These are phyloP conservation scores for Babesia sp. DNA, from an alignment of 169 alveolate genomes.

Conservation along the genomic window DNA sequence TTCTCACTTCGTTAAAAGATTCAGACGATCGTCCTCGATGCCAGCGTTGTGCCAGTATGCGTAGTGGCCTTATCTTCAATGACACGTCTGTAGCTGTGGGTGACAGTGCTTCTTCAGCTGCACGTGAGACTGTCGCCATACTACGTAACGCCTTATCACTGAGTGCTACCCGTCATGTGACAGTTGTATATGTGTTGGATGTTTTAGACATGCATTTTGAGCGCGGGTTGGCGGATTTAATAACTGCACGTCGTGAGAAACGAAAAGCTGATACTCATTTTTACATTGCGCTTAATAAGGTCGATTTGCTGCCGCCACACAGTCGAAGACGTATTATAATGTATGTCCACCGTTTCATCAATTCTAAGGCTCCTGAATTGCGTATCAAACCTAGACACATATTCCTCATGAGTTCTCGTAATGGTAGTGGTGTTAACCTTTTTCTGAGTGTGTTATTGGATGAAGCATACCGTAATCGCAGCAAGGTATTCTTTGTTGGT, in stretches of 20 bases:
- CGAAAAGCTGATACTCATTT: constrained; percentile 26
- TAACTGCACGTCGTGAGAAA: constrained; percentile 2
- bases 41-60: constrained; percentile 47
- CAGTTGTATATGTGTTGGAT: constrained; percentile 57
- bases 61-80: constrained; percentile 33
- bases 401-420: constrained; percentile 43
- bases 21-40: constrained; percentile 13
- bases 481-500: constrained; percentile 57
- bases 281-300: constrained; percentile 52
- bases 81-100: constrained; percentile 21
- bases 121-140: constrained; percentile 44
- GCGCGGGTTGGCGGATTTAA: constrained; percentile 32
- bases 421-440: constrained; percentile 38
- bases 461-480: constrained; percentile 21
- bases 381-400: constrained; percentile 42
- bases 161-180: constrained; percentile 21
- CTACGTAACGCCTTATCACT: constrained; percentile 41
- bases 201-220: constrained; percentile 56
- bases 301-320: constrained; percentile 57
- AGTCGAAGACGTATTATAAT: constrained; percentile 31
- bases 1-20: neutral
- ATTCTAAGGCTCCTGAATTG: constrained; percentile 17
- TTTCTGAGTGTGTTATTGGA: constrained; percentile 42
- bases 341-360: constrained; percentile 44
- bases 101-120: constrained; percentile 39